phyloP scores from a whole-genome alignment of 106 monocot genomes.

The Phalaenopsis equestris region DNA sequence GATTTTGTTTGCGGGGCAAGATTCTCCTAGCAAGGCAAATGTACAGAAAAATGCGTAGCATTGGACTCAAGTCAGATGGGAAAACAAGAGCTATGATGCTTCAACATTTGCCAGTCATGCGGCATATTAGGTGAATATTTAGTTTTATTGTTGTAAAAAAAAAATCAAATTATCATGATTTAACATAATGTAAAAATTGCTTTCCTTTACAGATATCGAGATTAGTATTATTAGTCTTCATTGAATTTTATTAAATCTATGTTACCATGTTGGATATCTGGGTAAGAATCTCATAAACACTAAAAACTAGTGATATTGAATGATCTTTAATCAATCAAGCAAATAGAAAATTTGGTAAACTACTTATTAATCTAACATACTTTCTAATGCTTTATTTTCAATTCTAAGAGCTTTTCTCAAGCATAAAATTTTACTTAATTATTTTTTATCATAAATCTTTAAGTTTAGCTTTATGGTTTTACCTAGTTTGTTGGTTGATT shows the following conservation, averaged over 20 bases:
- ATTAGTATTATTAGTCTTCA: background rate
- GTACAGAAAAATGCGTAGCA: slow-evolving; percentile 47
- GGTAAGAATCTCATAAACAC: background rate
- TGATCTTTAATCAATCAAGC: background rate
- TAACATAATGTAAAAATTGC: background rate
- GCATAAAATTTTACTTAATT: too few relatives aligned
- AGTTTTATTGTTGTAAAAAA: background rate
- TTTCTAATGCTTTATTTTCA: background rate
- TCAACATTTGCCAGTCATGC: slow-evolving; percentile 34
- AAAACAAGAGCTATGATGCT: slow-evolving; percentile 89
- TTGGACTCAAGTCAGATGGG: slow-evolving; percentile 65
- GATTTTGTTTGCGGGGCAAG: slow-evolving; percentile 65
- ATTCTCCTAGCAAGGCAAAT: slow-evolving; percentile 43
- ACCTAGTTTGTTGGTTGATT: too few relatives aligned
- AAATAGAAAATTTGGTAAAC: background rate
- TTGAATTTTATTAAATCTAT: background rate
- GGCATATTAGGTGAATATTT: slow-evolving; percentile 10
- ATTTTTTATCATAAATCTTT: too few relatives aligned
- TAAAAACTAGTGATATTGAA: background rate
- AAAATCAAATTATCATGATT: background rate
- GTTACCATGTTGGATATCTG: background rate
- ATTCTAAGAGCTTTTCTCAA: background rate
- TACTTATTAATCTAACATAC: background rate
- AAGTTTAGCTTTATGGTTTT: too few relatives aligned
- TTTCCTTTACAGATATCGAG: background rate